Percentiles rank a stretch among this genome's conserved stretches.
These are phyloP conservation scores for Collybiopsis luxurians DNA, from an alignment of 768 basidiomycete species.

Conservation along the genomic window DNA sequence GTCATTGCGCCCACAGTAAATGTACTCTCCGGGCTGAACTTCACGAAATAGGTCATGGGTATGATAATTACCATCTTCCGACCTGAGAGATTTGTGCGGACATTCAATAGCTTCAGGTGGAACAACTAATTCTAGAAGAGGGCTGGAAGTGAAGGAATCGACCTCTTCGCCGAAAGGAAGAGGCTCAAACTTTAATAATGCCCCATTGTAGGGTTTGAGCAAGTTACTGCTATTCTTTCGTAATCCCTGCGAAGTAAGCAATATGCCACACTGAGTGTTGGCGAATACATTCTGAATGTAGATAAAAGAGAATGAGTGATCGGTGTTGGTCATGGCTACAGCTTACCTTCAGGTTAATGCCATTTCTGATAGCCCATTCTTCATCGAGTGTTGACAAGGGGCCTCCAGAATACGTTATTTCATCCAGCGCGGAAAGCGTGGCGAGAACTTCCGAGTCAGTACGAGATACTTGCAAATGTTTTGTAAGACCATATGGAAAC, in stretches of 20 bases:
- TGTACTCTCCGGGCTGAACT: conserved; percentile 13
- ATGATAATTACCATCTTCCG: conserved; percentile 13
- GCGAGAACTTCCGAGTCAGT: neutral
- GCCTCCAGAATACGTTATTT: neutral
- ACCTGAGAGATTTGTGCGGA: conserved; percentile 14
- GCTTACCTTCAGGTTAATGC: no score
- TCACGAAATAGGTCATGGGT: conserved; percentile 20
- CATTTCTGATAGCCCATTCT: no score
- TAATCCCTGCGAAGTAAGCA: neutral
- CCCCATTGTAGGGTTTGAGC: no score
- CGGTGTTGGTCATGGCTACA: no score
- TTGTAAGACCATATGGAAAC: neutral
- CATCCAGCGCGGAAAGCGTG: neutral
- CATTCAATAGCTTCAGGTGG: conserved; percentile 7
- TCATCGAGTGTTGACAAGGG: neutral
- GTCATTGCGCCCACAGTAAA: conserved; percentile 16
- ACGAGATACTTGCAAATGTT: neutral
- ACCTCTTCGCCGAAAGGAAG: neutral
- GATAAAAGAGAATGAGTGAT: no score
- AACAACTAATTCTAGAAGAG: neutral
- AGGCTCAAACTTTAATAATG: neutral
- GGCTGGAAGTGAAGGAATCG: neutral
- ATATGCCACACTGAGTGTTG: no score
- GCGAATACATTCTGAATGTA: no score
- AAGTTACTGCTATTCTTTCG: neutral